Base-by-base conservation (phyloP, 306 rosid genomes). In the Sicyos edulis region DNA sequence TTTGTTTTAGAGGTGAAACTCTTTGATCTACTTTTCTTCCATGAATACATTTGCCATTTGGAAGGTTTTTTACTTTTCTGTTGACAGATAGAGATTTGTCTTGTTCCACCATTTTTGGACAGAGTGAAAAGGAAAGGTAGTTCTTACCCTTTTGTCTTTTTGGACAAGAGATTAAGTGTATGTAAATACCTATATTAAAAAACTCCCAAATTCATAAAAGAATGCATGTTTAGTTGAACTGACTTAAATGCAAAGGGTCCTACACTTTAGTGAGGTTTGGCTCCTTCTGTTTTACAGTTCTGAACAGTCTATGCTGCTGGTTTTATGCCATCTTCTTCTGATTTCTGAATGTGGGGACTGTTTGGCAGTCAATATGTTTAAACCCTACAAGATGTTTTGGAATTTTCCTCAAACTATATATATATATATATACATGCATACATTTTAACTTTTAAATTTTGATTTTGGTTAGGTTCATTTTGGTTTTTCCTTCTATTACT, bases 21-120 rank as follows among this genome's bases (percentile, higher is more conserved):
- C 4, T 37, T 42, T 40, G 16, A 64, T 40, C 52, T 9, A 4
- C n/a, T 19, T 44, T 66, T 66, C 45, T 66, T 66, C 71, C 37
- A 65, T 44, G 29, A 53, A 65, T 63, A n/a, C 70, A 21, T 63
- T n/a, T 63, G 67, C 67, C 47, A 61, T 2, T 32, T 40, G 67
- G 12, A 32, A 61, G 67, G n/a, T 61, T 63, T 40, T 40, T 37
- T n/a, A 42, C 22, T 63, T 63, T 17, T 63, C 1, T 6, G 10
- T 63, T 17, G 19, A 21, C 54, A 7, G 12, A 12, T 68, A 55
- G 54, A 64, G 71, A 15, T 45, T 61, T 44, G 71, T 21, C 16
- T 65, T 42, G 71, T 65, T 40, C 53, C 34, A 65, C 53, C 29
- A 65, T 65, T 65, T 65, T 40, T 57, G 71, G 71, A 65, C 53